phyloP scores from a whole-genome alignment of 2,329 filamentous ascomycete species.

The Didymella sp. region DNA sequence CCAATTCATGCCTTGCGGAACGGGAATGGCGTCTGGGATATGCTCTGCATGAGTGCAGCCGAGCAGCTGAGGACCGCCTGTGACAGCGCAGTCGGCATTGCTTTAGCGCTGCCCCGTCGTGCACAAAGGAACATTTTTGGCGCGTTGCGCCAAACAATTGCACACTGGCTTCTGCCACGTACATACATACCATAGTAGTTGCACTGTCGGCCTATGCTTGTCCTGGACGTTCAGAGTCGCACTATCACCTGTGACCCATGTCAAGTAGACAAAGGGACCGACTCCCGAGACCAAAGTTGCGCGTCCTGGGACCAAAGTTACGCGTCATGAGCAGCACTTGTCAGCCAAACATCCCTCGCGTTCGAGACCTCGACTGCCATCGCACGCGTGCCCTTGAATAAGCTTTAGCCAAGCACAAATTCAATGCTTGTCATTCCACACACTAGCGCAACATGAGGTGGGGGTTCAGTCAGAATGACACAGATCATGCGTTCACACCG shows the following conservation, averaged over 20 bases:
- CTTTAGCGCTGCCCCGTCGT: background rate
- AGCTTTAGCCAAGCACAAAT: constrained; percentile 39
- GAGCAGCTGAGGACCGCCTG: constrained; percentile 2
- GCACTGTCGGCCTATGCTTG: background rate
- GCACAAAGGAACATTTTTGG: too few species aligned
- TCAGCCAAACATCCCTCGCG: constrained; percentile 2
- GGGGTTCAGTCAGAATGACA: constrained; percentile 12
- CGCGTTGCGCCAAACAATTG: constrained; percentile 5
- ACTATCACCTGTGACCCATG: constrained; percentile 6
- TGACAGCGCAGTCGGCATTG: constrained; percentile 1
- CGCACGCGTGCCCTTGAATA: constrained; percentile 15
- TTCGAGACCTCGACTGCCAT: constrained; percentile 12
- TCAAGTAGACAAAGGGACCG: constrained; percentile 12
- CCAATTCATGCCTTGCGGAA: constrained; percentile 12
- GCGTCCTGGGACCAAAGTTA: constrained; percentile 12
- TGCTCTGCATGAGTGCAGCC: background rate
- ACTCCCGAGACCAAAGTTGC: constrained; percentile 9
- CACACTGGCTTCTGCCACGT: constrained; percentile 12
- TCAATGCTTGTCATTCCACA: constrained; percentile 31
- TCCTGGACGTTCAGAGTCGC: background rate
- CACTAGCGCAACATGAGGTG: constrained; percentile 8
- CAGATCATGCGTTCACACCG: constrained; percentile 19
- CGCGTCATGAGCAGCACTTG: constrained; percentile 2
- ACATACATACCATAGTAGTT: too few species aligned
- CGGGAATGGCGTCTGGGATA: constrained; percentile 16